A percentile compares a stretch with the other conserved stretches of the same genome.
These are phyloP conservation scores for Lycium ferocissimum DNA, from an alignment of 257 asterid species.

Conservation along the genomic window DNA sequence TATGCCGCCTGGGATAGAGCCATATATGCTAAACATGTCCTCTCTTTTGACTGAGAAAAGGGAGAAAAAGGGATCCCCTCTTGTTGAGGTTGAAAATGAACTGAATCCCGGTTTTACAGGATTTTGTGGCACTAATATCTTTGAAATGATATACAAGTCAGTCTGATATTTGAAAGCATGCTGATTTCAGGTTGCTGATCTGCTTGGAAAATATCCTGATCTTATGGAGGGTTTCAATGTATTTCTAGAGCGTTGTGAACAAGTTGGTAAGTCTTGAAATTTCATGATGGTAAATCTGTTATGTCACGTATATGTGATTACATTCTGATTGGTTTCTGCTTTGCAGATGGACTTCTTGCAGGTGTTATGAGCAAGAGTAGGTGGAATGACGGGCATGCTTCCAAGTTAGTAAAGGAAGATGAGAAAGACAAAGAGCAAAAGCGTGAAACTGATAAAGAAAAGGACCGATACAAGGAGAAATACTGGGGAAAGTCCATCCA, in stretches of 20 bases:
- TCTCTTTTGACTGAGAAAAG: background rate
- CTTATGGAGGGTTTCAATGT: conserved; percentile 89
- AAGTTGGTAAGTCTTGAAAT: conserved; percentile 61
- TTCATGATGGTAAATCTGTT: conserved; percentile 30
- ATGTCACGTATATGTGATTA: background rate
- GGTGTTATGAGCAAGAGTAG: conserved; percentile 92
- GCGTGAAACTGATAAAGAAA: conserved; percentile 88
- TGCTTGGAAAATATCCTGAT: conserved; percentile 87
- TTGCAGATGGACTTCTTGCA: conserved; percentile 88
- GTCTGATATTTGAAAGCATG: conserved; percentile 11
- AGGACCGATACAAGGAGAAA: conserved; percentile 72
- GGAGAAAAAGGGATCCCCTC: background rate
- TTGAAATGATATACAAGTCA: background rate
- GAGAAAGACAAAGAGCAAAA: conserved; percentile 85
- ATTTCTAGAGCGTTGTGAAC: conserved; percentile 82
- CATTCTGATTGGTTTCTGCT: conserved; percentile 43
- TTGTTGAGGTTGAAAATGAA: background rate
- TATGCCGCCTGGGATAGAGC: conserved; percentile 1
- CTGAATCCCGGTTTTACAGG: conserved; percentile 1
- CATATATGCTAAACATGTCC: conserved; percentile 18
- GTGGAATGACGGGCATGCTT: conserved; percentile 74
- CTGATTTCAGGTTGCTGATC: conserved; percentile 71
- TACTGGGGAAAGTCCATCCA: conserved; percentile 96
- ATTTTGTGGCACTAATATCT: background rate
- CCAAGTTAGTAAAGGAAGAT: conserved; percentile 63